Evolutionary conservation across 805 yeast genomes (phyloP).

Genomic region (Yamadazyma insecticola): DNA sequence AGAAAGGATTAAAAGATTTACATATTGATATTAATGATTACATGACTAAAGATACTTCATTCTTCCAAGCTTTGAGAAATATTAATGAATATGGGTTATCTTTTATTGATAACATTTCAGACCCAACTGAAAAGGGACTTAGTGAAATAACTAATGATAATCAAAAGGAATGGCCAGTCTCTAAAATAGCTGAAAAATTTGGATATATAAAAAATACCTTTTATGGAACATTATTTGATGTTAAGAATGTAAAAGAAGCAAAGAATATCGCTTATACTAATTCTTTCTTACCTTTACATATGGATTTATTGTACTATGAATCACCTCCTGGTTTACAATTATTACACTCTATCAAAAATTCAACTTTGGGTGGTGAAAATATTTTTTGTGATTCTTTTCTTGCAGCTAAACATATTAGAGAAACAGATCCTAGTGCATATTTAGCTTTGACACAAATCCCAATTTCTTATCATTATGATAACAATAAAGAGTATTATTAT

Average conservation of each 20-base stretch:
- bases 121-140: conserved; percentile 20
- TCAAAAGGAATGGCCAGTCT: conserved; percentile 38
- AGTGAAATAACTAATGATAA: conserved; percentile 34
- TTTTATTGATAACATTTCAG: conserved; percentile 51
- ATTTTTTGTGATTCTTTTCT: conserved; percentile 65
- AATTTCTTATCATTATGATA: conserved; percentile 62
- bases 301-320: conserved; percentile 73
- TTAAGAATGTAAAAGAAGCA: conserved; percentile 45
- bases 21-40: conserved; percentile 38
- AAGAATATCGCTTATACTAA: conserved; percentile 68
- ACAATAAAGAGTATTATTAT: conserved; percentile 57
- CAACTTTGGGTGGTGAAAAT: conserved; percentile 63
- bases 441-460: conserved; percentile 60
- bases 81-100: conserved; percentile 55
- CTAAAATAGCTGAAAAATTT: conserved; percentile 42
- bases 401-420: conserved; percentile 55
- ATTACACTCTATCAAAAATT: conserved; percentile 54
- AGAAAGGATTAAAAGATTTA: conserved; percentile 14
- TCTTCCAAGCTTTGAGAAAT: conserved; percentile 37
- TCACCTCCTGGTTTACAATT: conserved; percentile 79
- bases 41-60: conserved; percentile 22
- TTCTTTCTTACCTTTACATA: conserved; percentile 64
- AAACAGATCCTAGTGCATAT: conserved; percentile 58
- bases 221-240: conserved; percentile 70
- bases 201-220: conserved; percentile 71